phyloP scores from a whole-genome alignment of 345 rosid species.

The Aquilaria sinensis region DNA sequence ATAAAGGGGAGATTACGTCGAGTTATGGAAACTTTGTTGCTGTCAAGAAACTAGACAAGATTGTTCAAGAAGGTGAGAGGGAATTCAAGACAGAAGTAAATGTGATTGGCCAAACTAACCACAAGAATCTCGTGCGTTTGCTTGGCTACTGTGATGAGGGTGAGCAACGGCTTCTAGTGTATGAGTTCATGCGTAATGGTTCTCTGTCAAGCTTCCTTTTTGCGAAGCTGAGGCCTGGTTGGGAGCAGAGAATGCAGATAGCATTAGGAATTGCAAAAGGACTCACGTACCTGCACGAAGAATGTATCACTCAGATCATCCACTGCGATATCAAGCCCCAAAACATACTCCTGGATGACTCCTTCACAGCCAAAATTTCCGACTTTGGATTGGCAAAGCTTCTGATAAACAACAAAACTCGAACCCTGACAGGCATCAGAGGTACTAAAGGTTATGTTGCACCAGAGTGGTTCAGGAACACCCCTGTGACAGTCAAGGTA shows the following conservation, averaged over 20 bases:
- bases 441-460: slow-evolving; percentile 38
- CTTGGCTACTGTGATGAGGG: slow-evolving; percentile 40
- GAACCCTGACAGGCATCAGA: slow-evolving; percentile 23
- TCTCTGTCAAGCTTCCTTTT: slow-evolving; percentile 37
- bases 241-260: slow-evolving; percentile 33
- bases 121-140: slow-evolving; percentile 36
- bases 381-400: slow-evolving; percentile 32
- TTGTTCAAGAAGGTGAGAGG: slow-evolving; percentile 25
- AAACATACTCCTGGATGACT: slow-evolving; percentile 35
- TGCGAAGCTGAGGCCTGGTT: slow-evolving; percentile 16
- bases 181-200: slow-evolving; percentile 41
- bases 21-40: slow-evolving; percentile 14
- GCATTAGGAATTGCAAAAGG: slow-evolving; percentile 40
- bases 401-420: slow-evolving; percentile 33
- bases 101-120: slow-evolving; percentile 33
- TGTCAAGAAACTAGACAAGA: slow-evolving; percentile 29
- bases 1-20: slow-evolving; percentile 11
- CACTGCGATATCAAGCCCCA: slow-evolving; percentile 47
- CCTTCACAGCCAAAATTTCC: slow-evolving; percentile 30
- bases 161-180: slow-evolving; percentile 31
- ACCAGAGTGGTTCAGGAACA: slow-evolving; percentile 30
- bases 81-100: slow-evolving; percentile 37
- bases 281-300: slow-evolving; percentile 38
- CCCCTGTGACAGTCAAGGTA: slow-evolving; percentile 10
- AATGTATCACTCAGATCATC: slow-evolving; percentile 32